These are phyloP conservation scores for Magnusiomyces fungicola DNA, from an alignment of 1,139 yeast genomes.

Conservation along the genomic window DNA sequence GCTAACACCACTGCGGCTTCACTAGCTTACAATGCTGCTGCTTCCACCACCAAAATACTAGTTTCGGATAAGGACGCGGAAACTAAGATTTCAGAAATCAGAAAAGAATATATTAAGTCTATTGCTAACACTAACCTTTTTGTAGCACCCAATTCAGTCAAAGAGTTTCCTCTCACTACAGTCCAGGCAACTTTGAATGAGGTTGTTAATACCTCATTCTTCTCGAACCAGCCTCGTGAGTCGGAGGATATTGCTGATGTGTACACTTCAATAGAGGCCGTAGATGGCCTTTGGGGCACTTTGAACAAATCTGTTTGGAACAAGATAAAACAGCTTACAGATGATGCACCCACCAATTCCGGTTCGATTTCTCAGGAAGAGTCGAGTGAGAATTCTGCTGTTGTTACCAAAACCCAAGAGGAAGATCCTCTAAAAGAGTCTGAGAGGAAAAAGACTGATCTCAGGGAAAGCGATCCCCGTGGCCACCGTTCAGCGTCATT, in stretches of 20 bases:
- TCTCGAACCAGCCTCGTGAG: slow-evolving; percentile 5
- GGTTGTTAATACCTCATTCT: slow-evolving; percentile 1
- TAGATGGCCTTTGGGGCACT: not conserved
- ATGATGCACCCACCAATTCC: not conserved
- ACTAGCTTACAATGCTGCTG: too few species aligned
- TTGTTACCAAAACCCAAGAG: not conserved
- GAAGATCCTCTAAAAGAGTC: not conserved
- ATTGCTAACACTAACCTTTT: too few species aligned
- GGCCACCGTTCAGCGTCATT: not conserved
- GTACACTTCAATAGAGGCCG: not conserved
- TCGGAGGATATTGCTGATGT: slow-evolving; percentile 5
- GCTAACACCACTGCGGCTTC: too few species aligned
- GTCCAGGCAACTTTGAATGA: not conserved
- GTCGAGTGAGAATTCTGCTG: not conserved
- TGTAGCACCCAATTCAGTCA: not conserved
- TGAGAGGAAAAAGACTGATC: not conserved
- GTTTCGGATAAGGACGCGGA: too few species aligned
- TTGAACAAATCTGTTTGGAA: not conserved
- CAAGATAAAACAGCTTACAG: not conserved
- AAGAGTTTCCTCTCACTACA: too few species aligned
- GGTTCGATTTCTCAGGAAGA: not conserved
- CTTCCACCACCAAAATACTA: too few species aligned
- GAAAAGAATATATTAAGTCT: too few species aligned
- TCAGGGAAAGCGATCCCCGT: not conserved
- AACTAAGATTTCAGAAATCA: too few species aligned